Evolutionary conservation across 352 stramenopile species (phyloP).

Genomic region (Lagenidium sp.): DNA sequence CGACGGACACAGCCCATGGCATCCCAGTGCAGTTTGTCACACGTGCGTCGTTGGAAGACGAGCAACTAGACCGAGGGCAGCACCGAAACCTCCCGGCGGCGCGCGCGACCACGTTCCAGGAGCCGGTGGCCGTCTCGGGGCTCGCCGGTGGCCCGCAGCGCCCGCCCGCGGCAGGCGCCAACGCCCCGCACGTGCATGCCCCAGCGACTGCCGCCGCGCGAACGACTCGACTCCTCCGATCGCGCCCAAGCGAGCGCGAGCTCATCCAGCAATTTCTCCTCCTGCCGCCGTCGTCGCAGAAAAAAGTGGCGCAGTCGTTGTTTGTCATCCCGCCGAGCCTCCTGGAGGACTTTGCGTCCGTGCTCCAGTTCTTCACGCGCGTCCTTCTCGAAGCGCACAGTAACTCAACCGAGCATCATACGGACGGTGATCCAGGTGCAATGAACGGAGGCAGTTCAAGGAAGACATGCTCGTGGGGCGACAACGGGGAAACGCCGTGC

Average conservation of each 20-base stretch:
- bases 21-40: no score
- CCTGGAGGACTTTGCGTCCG: constrained; percentile 27
- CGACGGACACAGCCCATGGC: no score
- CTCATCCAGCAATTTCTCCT: constrained; percentile 32
- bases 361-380: constrained; percentile 63
- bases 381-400: constrained; percentile 47
- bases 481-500: constrained; percentile 25
- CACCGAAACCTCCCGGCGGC: neutral
- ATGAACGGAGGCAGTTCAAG: neutral
- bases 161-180: no score
- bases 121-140: neutral
- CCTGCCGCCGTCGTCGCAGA: constrained; percentile 24
- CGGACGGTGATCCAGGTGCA: neutral
- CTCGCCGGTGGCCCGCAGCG: neutral
- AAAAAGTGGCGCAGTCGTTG: constrained; percentile 30
- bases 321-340: constrained; percentile 32
- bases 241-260: constrained; percentile 15
- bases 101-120: neutral
- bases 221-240: constrained; percentile 11
- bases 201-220: constrained; percentile 9
- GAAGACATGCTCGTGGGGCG: constrained; percentile 19
- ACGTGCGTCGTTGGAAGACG: no score
- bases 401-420: constrained; percentile 10
- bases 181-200: constrained; percentile 6
- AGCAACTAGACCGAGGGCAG: no score